Evolutionary conservation across 2,329 filamentous ascomycete genomes (phyloP).

Genomic region (Stenocarpella maydis): DNA sequence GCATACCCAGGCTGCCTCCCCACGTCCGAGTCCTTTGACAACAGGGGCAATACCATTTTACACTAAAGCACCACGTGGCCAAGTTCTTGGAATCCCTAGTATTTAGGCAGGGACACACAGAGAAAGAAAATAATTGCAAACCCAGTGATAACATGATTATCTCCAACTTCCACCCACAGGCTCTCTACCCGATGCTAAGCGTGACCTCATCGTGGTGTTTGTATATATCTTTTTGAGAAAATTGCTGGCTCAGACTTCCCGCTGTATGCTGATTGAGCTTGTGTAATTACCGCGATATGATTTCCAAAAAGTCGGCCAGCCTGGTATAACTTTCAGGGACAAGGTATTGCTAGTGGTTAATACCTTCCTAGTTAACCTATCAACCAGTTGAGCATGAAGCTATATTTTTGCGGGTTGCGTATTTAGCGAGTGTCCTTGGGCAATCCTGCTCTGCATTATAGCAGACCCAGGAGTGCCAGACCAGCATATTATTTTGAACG

Average conservation of each 20-base stretch:
- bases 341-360: not conserved
- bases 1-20: conserved; percentile 10
- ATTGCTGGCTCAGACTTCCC: too few relatives aligned
- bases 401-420: not conserved
- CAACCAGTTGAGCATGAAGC: not conserved
- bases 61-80: too few relatives aligned
- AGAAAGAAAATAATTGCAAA: too few relatives aligned
- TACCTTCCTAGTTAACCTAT: too few relatives aligned
- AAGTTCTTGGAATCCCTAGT: too few relatives aligned
- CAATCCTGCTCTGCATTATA: not conserved
- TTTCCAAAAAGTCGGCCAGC: not conserved
- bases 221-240: too few relatives aligned
- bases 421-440: not conserved
- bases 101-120: too few relatives aligned
- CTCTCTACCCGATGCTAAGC: too few relatives aligned
- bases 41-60: not conserved
- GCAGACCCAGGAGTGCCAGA: not conserved
- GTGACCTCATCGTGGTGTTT: too few relatives aligned
- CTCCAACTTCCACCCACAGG: too few relatives aligned
- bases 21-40: not conserved
- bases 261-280: not conserved
- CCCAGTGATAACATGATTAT: too few relatives aligned
- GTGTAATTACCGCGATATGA: not conserved
- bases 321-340: too few relatives aligned
- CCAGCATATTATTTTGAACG: not conserved